Conservation (phyloP, 1,139 yeast species). For the Torulaspora globosa region DNA sequence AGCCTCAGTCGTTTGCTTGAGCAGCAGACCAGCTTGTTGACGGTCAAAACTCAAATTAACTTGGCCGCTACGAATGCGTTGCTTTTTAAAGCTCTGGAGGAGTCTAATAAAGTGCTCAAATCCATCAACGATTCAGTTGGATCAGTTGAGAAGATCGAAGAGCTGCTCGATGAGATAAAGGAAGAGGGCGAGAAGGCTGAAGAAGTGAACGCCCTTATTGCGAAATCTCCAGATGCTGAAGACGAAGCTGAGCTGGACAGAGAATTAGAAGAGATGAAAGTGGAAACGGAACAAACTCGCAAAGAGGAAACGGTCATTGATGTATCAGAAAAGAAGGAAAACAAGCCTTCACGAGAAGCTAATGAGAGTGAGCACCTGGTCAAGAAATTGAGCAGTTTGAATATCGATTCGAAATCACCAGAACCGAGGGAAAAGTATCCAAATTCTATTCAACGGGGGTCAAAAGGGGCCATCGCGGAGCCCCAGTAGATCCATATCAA, state of each 20-base stretch:
- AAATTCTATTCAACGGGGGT: neutral
- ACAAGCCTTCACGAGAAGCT: slow-evolving; percentile 7
- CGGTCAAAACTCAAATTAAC: slow-evolving; percentile 45
- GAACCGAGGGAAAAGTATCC: slow-evolving; percentile 7
- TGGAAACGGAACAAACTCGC: slow-evolving; percentile 39
- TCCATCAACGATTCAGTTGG: slow-evolving; percentile 36
- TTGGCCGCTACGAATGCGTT: slow-evolving; percentile 46
- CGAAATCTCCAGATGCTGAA: slow-evolving; percentile 11
- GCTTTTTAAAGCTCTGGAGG: slow-evolving; percentile 40
- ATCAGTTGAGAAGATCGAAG: slow-evolving; percentile 40
- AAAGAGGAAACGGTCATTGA: slow-evolving; percentile 2
- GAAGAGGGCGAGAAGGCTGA: slow-evolving; percentile 41
- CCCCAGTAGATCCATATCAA: neutral
- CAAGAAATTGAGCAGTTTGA: slow-evolving; percentile 6
- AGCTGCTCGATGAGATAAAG: slow-evolving; percentile 43
- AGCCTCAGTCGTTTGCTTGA: slow-evolving; percentile 38
- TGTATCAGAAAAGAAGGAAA: slow-evolving; percentile 18
- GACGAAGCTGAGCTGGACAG: slow-evolving; percentile 18
- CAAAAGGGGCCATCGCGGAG: slow-evolving; percentile 2
- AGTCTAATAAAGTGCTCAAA: slow-evolving; percentile 37
- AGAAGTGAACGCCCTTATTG: slow-evolving; percentile 40
- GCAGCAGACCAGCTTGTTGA: slow-evolving; percentile 41
- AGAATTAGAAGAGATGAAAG: slow-evolving; percentile 38
- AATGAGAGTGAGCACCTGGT: slow-evolving; percentile 8
- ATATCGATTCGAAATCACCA: neutral